phyloP scores from a whole-genome alignment of 164 flowering plant genomes.

The Litsea cubeba region DNA sequence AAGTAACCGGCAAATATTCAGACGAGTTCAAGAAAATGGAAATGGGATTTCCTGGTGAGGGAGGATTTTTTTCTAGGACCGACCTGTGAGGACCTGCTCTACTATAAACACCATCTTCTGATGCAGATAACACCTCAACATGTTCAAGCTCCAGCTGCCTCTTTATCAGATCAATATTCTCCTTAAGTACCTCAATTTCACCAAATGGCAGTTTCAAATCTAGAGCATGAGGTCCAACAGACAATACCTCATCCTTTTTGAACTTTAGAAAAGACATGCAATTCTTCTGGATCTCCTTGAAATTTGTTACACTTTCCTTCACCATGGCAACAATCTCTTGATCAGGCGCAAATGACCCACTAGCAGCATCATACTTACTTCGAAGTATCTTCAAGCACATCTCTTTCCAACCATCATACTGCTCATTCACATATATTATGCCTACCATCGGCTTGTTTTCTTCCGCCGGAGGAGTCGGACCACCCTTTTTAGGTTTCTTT shows the following conservation, averaged over 20 bases:
- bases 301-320: slow-evolving; percentile 39
- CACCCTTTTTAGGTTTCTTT: slow-evolving; percentile 59
- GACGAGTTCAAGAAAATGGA: slow-evolving; percentile 49
- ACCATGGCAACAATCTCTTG: slow-evolving; percentile 52
- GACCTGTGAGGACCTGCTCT: slow-evolving; percentile 47
- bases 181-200: slow-evolving; percentile 69
- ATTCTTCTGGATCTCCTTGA: slow-evolving; percentile 56
- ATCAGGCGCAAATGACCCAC: slow-evolving; percentile 57
- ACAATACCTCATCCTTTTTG: slow-evolving; percentile 68
- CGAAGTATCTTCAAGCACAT: slow-evolving; percentile 65
- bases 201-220: slow-evolving; percentile 72
- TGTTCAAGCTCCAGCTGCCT: slow-evolving; percentile 70
- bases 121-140: slow-evolving; percentile 46
- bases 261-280: slow-evolving; percentile 89
- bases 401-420: slow-evolving; percentile 83
- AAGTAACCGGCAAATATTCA: slow-evolving; percentile 2
- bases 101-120: slow-evolving; percentile 38
- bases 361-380: slow-evolving; percentile 37
- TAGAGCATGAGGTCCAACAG: slow-evolving; percentile 68
- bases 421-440: slow-evolving; percentile 71
- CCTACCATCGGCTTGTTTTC: slow-evolving; percentile 39
- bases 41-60: slow-evolving; percentile 83
- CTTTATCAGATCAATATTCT: slow-evolving; percentile 71
- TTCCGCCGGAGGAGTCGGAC: slow-evolving; percentile 27
- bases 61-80: slow-evolving; percentile 59